phyloP scores from a whole-genome alignment of 2,329 filamentous ascomycete genomes.

The Amauroascus verrucosus region DNA sequence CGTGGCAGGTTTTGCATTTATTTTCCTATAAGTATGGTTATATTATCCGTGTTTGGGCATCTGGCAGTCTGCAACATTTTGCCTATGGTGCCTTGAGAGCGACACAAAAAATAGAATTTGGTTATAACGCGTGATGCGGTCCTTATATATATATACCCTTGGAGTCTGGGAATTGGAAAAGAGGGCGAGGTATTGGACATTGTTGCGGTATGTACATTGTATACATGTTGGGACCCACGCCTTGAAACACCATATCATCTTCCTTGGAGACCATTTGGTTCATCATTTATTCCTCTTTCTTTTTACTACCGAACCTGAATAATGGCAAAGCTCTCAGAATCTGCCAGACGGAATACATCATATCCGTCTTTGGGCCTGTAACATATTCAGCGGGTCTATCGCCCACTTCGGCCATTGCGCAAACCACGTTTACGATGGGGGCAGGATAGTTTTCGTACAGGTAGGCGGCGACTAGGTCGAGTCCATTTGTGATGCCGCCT shows the following conservation, averaged over 20 bases:
- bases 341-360: neutral
- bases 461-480: constrained; percentile 9
- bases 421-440: constrained; percentile 4
- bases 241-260: too few species aligned
- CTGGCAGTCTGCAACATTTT: neutral
- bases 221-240: too few species aligned
- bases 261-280: neutral
- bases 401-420: constrained; percentile 7
- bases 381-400: constrained; percentile 5
- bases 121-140: neutral
- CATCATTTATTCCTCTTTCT: neutral
- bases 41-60: neutral
- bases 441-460: constrained; percentile 7
- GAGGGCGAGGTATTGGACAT: neutral
- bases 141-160: neutral
- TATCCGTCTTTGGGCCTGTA: neutral
- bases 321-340: neutral
- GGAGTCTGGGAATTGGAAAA: neutral
- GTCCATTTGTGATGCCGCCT: constrained; percentile 12
- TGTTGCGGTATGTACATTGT: too few species aligned
- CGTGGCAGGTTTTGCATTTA: neutral
- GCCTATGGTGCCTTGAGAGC: neutral
- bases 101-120: neutral
- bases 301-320: neutral
- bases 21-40: neutral